Evolutionary conservation across 169 alveolate genomes (phyloP).

Genomic region (Plasmodium inui): DNA sequence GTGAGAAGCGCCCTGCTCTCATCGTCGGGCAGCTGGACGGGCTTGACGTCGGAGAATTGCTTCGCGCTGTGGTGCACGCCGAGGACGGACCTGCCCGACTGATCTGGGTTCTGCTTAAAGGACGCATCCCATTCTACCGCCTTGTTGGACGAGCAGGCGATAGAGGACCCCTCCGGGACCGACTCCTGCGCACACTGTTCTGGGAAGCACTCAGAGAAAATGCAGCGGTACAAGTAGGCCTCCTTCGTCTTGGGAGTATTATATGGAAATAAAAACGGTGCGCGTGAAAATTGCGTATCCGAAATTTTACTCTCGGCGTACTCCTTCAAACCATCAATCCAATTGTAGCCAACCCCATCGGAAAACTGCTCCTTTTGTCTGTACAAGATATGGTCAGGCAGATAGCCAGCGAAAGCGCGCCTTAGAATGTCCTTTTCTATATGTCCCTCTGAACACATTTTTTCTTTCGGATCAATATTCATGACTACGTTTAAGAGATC

Average conservation of each 20-base stretch:
- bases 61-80: slow-evolving; percentile 46
- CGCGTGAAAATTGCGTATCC: slow-evolving; percentile 70
- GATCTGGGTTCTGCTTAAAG: slow-evolving; percentile 71
- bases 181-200: slow-evolving; percentile 77
- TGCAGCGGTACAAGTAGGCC: slow-evolving; percentile 79
- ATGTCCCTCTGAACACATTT: slow-evolving; percentile 51
- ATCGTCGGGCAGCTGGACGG: not conserved
- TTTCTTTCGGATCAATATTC: slow-evolving; percentile 71
- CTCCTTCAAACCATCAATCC: slow-evolving; percentile 83
- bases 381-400: slow-evolving; percentile 90
- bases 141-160: slow-evolving; percentile 77
- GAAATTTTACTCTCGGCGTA: slow-evolving; percentile 79
- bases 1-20: not conserved
- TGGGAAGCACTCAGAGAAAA: slow-evolving; percentile 75
- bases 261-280: slow-evolving; percentile 75
- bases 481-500: slow-evolving; percentile 22
- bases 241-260: slow-evolving; percentile 83
- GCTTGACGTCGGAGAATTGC: slow-evolving; percentile 31
- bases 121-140: slow-evolving; percentile 77
- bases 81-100: slow-evolving; percentile 69
- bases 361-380: slow-evolving; percentile 90
- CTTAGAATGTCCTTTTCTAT: slow-evolving; percentile 88
- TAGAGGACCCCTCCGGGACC: slow-evolving; percentile 76
- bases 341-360: slow-evolving; percentile 87
- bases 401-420: slow-evolving; percentile 86